A percentile compares a stretch with the other conserved stretches of the same genome.
phyloP scores from a whole-genome alignment of 163 green algal species.

The Chloromonas sp. region DNA sequence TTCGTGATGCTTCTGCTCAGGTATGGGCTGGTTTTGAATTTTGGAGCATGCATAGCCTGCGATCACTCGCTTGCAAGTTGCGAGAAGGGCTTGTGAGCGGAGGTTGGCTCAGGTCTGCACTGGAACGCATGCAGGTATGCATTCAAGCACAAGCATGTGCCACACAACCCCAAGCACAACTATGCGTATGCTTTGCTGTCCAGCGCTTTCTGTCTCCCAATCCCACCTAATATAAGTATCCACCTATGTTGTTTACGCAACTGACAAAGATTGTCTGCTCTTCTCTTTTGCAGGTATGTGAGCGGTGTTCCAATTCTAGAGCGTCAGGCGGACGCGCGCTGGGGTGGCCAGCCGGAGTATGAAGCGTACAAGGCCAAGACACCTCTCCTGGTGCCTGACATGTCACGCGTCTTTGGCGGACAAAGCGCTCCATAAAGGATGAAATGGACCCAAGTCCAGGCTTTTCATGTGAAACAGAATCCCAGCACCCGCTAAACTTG shows the following conservation, averaged over 20 bases:
- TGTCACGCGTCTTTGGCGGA: background rate
- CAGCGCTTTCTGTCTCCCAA: too few species aligned
- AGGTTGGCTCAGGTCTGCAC: too few species aligned
- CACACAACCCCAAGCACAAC: background rate
- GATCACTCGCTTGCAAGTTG: too few species aligned
- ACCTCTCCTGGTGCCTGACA: background rate
- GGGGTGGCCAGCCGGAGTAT: background rate
- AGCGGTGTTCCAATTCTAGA: slow-evolving; percentile 63
- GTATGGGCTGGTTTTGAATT: background rate
- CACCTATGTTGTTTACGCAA: too few species aligned
- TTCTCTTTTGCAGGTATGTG: slow-evolving; percentile 25
- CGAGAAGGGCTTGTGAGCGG: too few species aligned
- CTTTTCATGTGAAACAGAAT: too few species aligned
- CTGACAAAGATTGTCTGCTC: background rate
- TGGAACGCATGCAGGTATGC: background rate
- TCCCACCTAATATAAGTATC: too few species aligned
- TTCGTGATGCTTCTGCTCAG: slow-evolving; percentile 56
- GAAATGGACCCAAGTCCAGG: too few species aligned
- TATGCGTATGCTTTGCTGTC: background rate
- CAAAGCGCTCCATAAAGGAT: too few species aligned
- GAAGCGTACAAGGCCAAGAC: background rate
- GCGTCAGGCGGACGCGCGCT: slow-evolving; percentile 15
- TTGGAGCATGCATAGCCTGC: too few species aligned
- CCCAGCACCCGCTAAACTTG: too few species aligned
- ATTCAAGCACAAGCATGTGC: background rate